phyloP scores from a whole-genome alignment of 2,329 filamentous ascomycete genomes.

The Hansfordia pulvinata region DNA sequence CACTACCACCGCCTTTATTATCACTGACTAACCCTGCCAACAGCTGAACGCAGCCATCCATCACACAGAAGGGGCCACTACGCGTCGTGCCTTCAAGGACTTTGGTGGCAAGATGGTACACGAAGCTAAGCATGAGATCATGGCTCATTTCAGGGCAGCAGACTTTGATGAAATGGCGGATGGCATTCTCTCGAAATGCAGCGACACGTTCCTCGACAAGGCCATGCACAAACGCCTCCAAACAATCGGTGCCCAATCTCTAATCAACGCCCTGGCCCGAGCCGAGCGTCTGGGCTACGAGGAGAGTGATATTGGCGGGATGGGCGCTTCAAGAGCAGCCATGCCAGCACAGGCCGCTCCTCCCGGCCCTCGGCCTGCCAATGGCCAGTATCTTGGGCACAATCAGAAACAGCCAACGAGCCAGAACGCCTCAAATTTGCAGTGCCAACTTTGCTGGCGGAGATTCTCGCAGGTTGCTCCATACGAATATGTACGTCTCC shows the following conservation, averaged over 20 bases:
- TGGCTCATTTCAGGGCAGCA: slow-evolving; percentile 21
- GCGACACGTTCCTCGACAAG: slow-evolving; percentile 35
- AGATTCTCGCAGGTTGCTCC: slow-evolving; percentile 9
- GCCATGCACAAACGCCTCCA: slow-evolving; percentile 35
- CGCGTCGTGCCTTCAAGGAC: no score
- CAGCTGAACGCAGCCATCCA: slow-evolving; percentile 36
- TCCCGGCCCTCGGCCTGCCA: no score
- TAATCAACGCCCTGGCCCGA: slow-evolving; percentile 42
- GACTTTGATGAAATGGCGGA: slow-evolving; percentile 32
- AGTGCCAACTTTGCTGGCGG: slow-evolving; percentile 16
- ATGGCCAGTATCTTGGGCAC: no score
- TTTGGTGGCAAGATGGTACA: no score
- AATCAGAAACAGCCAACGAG: no score
- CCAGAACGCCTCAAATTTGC: no score
- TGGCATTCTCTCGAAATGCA: slow-evolving; percentile 29
- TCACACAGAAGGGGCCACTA: slow-evolving; percentile 22
- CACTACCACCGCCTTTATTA: no score
- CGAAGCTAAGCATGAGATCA: slow-evolving; percentile 26
- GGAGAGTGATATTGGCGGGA: slow-evolving; percentile 31
- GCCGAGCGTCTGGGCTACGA: slow-evolving; percentile 45
- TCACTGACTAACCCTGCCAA: slow-evolving; percentile 1
- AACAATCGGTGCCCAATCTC: slow-evolving; percentile 37
- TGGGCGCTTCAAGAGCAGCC: no score
- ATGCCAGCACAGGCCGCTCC: slow-evolving; percentile 3
- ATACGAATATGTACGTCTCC: slow-evolving; percentile 16